phyloP scores from a whole-genome alignment of 805 yeast species.

The Saccharomycopsis schoenii region DNA sequence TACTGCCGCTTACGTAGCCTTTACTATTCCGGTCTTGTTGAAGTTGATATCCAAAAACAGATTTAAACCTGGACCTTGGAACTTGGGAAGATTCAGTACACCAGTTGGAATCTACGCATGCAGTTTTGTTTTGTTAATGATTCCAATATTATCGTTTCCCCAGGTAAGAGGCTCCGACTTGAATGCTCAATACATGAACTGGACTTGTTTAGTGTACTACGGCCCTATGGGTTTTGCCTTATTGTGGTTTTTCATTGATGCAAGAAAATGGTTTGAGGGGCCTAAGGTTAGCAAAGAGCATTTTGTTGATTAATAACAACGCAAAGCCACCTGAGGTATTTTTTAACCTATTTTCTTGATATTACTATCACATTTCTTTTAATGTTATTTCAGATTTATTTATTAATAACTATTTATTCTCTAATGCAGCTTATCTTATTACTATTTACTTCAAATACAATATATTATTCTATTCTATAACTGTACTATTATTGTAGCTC shows the following conservation, averaged over 20 bases:
- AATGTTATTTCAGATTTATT: too few relatives aligned
- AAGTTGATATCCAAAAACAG: conserved; percentile 33
- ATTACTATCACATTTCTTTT: too few relatives aligned
- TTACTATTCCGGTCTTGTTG: conserved; percentile 32
- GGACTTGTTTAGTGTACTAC: conserved; percentile 56
- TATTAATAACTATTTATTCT: too few relatives aligned
- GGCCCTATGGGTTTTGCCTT: conserved; percentile 43
- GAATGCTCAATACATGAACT: conserved; percentile 48
- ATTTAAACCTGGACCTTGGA: conserved; percentile 59
- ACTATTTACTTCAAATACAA: too few relatives aligned
- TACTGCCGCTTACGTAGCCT: conserved; percentile 34
- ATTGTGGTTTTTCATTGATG: conserved; percentile 44
- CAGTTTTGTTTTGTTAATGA: conserved; percentile 48
- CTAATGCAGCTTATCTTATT: too few relatives aligned
- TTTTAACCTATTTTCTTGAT: not conserved
- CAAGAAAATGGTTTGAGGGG: conserved; percentile 47
- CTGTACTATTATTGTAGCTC: too few relatives aligned
- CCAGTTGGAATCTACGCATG: conserved; percentile 41
- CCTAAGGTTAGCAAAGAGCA: conserved; percentile 38
- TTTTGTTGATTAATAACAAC: not conserved
- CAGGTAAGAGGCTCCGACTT: conserved; percentile 22
- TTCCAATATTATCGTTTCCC: conserved; percentile 33
- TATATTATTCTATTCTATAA: too few relatives aligned
- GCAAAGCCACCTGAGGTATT: too few relatives aligned
- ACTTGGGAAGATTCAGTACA: conserved; percentile 42